Base-by-base conservation (phyloP, 2,329 filamentous ascomycete genomes). In the Trichoderma atroviride region DNA sequence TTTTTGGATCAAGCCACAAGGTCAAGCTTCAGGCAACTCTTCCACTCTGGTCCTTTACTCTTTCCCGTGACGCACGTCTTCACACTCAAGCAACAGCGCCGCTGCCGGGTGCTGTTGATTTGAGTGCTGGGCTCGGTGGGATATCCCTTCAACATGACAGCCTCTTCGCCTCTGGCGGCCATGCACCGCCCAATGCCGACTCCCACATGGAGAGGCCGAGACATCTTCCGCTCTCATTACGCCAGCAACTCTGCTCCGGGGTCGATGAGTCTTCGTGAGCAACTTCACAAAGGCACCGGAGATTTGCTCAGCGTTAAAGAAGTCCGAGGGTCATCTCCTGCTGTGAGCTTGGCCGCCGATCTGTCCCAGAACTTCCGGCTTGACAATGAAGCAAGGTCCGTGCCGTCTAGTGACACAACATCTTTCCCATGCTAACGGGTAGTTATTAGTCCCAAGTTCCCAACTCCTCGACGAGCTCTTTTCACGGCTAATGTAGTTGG, bases 301-400 rank as follows among this genome's bases (percentile, higher is more conserved):
- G 94, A 97, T 80, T 97, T 96, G 83, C 97, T 98, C 83, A 90
- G 86, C 75, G 81, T 92, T 75, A 94, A 92, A 78, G 87, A 91
- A 64, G 84, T 93, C 76, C 89, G 89, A 74, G 93, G 93, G 60
- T 97, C 94, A 24, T 99, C 96, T 69, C 96, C 96, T 6, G 94
- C 94, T 43, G 90, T 93, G 64, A 97, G 93, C 77, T 84, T 99
- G 74, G 95, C 94, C 53, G 94, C 94, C 71, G 96, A 99, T 81
- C 86, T 98, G 75, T 97, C 94, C 70, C 94, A 97, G 79, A 99
- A 98, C 84, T 97, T 98, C 79, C 92, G 95, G 78, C 92, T 98
- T 79, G 94, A 97, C 81, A 93, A 82, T 71, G 85, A 88, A 68
- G 80, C 91, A 77, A 97, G 94, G 95, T 97, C 85, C 74, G 87